Conservation (phyloP, 345 rosid genomes). For the Passiflora organensis region DNA sequence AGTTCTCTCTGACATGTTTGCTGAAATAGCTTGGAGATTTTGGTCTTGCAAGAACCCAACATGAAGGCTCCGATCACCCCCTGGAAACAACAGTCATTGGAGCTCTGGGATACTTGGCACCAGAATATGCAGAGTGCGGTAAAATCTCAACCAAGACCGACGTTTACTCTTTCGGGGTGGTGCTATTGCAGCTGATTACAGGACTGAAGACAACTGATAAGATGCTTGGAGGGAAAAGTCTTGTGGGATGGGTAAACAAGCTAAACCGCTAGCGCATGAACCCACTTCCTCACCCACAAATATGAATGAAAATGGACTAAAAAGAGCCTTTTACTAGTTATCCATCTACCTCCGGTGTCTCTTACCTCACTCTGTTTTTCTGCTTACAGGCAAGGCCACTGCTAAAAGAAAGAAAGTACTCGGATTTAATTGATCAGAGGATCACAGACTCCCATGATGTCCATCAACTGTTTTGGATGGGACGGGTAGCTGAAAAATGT, state of each 20-base stretch:
- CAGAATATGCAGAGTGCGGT: slow-evolving; percentile 63
- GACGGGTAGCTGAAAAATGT: slow-evolving; percentile 57
- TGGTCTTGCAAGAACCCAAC: slow-evolving; percentile 53
- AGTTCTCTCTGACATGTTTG: background rate
- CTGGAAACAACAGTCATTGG: slow-evolving; percentile 53
- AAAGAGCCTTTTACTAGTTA: background rate
- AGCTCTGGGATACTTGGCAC: slow-evolving; percentile 57
- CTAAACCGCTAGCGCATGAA: background rate
- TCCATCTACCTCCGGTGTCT: no score
- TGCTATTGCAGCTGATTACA: slow-evolving; percentile 56
- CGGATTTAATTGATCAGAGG: slow-evolving; percentile 47
- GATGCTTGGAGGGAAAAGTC: slow-evolving; percentile 53
- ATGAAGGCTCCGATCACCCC: slow-evolving; percentile 39
- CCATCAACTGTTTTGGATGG: slow-evolving; percentile 69
- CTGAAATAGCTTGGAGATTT: slow-evolving; percentile 54
- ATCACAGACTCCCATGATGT: slow-evolving; percentile 51
- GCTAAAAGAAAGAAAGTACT: slow-evolving; percentile 54
- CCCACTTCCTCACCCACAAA: background rate
- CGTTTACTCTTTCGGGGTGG: slow-evolving; percentile 62
- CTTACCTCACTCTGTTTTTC: no score
- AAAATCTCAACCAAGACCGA: slow-evolving; percentile 62
- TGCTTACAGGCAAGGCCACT: slow-evolving; percentile 55
- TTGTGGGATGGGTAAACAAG: slow-evolving; percentile 58
- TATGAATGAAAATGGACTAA: background rate
- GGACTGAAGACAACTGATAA: slow-evolving; percentile 58